Evolutionary conservation across 148 eudicot genomes (phyloP).

Genomic region (Arctostaphylos glauca): DNA sequence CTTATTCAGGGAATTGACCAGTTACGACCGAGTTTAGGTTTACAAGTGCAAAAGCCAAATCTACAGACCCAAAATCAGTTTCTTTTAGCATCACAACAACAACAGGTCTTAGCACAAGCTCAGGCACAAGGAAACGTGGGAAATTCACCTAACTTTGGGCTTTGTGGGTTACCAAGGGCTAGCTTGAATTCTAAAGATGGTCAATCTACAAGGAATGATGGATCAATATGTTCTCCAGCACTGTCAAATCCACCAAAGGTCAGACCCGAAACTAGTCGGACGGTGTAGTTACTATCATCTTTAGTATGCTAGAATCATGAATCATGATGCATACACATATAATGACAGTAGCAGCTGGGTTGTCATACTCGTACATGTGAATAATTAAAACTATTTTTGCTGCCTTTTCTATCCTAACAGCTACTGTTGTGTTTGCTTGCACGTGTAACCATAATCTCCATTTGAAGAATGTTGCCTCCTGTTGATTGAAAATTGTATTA

Average conservation of each 20-base stretch:
- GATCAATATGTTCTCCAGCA: conserved; percentile 72
- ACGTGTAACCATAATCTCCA: background rate
- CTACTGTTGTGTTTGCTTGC: background rate
- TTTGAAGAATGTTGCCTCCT: background rate
- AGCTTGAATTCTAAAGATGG: conserved; percentile 77
- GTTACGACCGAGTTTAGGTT: conserved; percentile 58
- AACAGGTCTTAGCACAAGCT: conserved; percentile 80
- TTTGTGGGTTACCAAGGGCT: conserved; percentile 85
- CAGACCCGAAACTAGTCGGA: conserved; percentile 7
- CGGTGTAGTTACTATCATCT: background rate
- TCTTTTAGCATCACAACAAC: conserved; percentile 80
- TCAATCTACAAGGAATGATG: conserved; percentile 83
- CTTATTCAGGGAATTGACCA: conserved; percentile 77
- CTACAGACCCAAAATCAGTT: conserved; percentile 69
- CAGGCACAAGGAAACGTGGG: conserved; percentile 84
- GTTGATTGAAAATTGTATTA: too few relatives aligned
- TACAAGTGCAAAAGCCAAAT: conserved; percentile 75
- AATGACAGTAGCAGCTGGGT: background rate
- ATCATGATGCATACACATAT: background rate
- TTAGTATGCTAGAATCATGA: background rate
- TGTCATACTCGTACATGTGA: background rate
- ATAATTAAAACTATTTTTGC: background rate
- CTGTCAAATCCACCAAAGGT: conserved; percentile 97
- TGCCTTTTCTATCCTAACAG: background rate
- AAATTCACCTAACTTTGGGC: conserved; percentile 72